Conservation (phyloP, 2,329 filamentous ascomycete genomes). For the Ophiostoma tasmaniense region DNA sequence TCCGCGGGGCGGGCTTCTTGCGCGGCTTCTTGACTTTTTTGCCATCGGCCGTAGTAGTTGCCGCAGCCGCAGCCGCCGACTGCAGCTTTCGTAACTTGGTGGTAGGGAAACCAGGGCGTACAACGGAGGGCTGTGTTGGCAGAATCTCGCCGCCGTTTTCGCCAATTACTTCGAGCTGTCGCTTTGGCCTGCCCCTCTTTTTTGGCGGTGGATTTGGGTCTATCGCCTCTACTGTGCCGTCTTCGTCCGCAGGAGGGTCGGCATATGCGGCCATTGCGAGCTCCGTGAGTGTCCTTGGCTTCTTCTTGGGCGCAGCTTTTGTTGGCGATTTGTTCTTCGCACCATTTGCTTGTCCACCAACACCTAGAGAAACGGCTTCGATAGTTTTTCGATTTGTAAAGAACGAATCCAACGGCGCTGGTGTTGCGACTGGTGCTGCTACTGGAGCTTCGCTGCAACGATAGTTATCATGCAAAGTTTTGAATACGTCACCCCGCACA, state of each 20-base stretch:
- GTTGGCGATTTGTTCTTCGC: constrained; percentile 27
- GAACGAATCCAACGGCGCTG: constrained; percentile 22
- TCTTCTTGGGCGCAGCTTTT: constrained; percentile 55
- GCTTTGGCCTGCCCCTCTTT: constrained; percentile 9
- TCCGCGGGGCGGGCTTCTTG: constrained; percentile 20
- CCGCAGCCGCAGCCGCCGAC: constrained; percentile 2
- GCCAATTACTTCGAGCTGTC: constrained; percentile 25
- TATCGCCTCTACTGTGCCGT: not conserved
- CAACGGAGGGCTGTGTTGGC: constrained; percentile 4
- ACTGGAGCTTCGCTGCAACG: constrained; percentile 8
- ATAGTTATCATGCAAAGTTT: constrained; percentile 32
- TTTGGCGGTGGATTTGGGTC: not conserved
- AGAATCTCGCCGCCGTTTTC: constrained; percentile 13
- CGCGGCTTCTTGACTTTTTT: constrained; percentile 5
- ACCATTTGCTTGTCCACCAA: constrained; percentile 22
- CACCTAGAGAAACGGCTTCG: constrained; percentile 37
- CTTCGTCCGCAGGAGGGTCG: constrained; percentile 18
- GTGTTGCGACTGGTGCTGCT: not conserved
- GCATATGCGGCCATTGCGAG: constrained; percentile 64
- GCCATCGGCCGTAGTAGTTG: constrained; percentile 16
- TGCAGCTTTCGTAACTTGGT: constrained; percentile 27
- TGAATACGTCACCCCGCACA: constrained; percentile 31
- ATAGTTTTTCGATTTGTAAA: constrained; percentile 50
- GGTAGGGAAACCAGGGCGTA: constrained; percentile 24
- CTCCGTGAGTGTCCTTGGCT: constrained; percentile 67